These are phyloP conservation scores for Hygrocybe punicea DNA, from an alignment of 768 basidiomycete species.

Conservation along the genomic window DNA sequence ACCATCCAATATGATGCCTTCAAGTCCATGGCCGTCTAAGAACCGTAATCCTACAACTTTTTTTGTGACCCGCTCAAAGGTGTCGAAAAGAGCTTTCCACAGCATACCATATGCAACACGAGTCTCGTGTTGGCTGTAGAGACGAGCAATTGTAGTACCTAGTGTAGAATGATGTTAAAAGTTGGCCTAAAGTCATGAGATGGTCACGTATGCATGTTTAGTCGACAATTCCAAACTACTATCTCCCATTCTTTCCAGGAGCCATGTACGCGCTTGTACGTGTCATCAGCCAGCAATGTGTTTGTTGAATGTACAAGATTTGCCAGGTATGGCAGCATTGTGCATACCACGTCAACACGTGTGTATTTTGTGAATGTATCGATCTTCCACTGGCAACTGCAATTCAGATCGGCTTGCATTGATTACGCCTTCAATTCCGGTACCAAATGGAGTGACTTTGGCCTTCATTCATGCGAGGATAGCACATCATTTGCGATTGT, in stretches of 20 bases:
- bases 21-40: too few species aligned
- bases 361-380: slow-evolving; percentile 10
- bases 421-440: slow-evolving; percentile 6
- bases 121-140: slow-evolving; percentile 11
- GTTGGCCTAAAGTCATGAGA: background rate
- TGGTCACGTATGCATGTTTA: slow-evolving; percentile 11
- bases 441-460: slow-evolving; percentile 1
- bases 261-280: slow-evolving; percentile 15
- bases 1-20: too few species aligned
- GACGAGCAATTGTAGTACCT: slow-evolving; percentile 10
- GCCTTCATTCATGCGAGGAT: slow-evolving; percentile 6
- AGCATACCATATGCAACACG: slow-evolving; percentile 8
- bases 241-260: slow-evolving; percentile 24
- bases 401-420: background rate
- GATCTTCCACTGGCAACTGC: background rate
- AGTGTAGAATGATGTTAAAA: background rate
- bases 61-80: slow-evolving; percentile 6
- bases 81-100: slow-evolving; percentile 8
- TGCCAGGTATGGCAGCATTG: slow-evolving; percentile 14
- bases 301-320: slow-evolving; percentile 6
- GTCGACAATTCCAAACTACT: slow-evolving; percentile 15
- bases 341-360: slow-evolving; percentile 11
- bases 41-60: background rate
- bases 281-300: slow-evolving; percentile 17
- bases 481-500: slow-evolving; percentile 5